These are phyloP conservation scores for Diaporthe batatas DNA, from an alignment of 2,329 filamentous ascomycete genomes.

Conservation along the genomic window DNA sequence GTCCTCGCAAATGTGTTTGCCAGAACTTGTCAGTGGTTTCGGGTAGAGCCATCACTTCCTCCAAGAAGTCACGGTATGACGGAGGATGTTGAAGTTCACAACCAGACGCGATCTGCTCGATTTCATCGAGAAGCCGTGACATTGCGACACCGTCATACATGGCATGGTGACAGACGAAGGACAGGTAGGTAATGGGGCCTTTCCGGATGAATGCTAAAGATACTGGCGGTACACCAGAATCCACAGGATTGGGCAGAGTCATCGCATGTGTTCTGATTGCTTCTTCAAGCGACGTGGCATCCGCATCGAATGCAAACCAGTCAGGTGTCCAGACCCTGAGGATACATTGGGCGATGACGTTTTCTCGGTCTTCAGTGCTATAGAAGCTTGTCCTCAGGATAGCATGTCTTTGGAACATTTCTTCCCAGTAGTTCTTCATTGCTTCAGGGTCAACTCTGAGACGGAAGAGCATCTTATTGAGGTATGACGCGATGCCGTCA, in stretches of 20 bases:
- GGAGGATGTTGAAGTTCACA: slow-evolving; percentile 61
- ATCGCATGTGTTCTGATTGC: slow-evolving; percentile 57
- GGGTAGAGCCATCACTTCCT: slow-evolving; percentile 65
- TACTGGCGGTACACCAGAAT: slow-evolving; percentile 60
- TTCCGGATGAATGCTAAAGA: slow-evolving; percentile 59
- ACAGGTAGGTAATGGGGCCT: slow-evolving; percentile 55
- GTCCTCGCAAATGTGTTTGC: slow-evolving; percentile 66
- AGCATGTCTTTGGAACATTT: slow-evolving; percentile 75
- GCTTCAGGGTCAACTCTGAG: slow-evolving; percentile 63
- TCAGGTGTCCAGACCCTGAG: slow-evolving; percentile 60
- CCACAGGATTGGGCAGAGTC: slow-evolving; percentile 55
- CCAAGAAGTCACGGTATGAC: slow-evolving; percentile 74
- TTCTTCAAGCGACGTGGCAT: slow-evolving; percentile 50
- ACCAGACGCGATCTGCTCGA: slow-evolving; percentile 70
- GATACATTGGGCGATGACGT: slow-evolving; percentile 81
- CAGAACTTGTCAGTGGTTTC: slow-evolving; percentile 74
- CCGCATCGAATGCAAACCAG: slow-evolving; percentile 56
- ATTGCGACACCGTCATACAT: slow-evolving; percentile 90
- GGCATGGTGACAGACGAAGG: slow-evolving; percentile 78
- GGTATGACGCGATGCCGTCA: slow-evolving; percentile 68
- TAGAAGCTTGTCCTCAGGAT: slow-evolving; percentile 85
- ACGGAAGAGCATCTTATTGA: slow-evolving; percentile 77
- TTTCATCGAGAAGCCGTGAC: slow-evolving; percentile 75
- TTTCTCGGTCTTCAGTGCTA: slow-evolving; percentile 69
- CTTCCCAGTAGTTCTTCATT: slow-evolving; percentile 72